Conservation (phyloP, 768 basidiomycete species). For the Leccinum disarticulatum region DNA sequence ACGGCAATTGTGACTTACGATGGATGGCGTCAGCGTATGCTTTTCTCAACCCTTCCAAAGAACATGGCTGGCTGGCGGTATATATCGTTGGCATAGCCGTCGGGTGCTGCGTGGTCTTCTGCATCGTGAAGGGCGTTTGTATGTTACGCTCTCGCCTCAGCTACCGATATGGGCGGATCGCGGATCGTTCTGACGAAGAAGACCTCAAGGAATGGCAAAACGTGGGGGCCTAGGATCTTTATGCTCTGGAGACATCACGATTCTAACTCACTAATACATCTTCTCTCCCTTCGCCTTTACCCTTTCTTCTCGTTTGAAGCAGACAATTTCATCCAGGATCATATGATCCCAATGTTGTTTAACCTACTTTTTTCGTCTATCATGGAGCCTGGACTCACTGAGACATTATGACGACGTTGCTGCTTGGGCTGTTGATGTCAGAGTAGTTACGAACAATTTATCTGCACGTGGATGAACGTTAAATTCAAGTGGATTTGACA, state of each 20-base stretch:
- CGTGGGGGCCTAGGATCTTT: constrained; percentile 28
- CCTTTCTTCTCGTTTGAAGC: neutral
- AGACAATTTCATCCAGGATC: neutral
- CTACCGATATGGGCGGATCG: constrained; percentile 12
- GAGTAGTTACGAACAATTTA: neutral
- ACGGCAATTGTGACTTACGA: constrained; percentile 4
- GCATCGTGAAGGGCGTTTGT: constrained; percentile 43
- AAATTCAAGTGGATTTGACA: neutral
- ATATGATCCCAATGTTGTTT: neutral
- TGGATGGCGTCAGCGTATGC: constrained; percentile 49
- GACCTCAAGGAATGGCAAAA: constrained; percentile 48
- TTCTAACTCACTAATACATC: neutral
- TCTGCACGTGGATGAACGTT: neutral
- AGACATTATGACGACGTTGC: neutral
- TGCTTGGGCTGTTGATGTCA: neutral
- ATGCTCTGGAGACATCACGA: constrained; percentile 13
- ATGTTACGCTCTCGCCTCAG: constrained; percentile 38
- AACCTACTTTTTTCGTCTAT: neutral
- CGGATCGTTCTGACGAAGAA: constrained; percentile 17
- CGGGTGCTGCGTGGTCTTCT: constrained; percentile 53
- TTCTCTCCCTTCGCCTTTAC: neutral
- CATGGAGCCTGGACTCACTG: neutral
- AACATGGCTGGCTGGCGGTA: constrained; percentile 47
- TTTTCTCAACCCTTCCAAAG: constrained; percentile 57
- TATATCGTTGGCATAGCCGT: constrained; percentile 63